phyloP scores from a whole-genome alignment of 225 moss, liverwort and hornwort species.

The Straminergon stramineum region DNA sequence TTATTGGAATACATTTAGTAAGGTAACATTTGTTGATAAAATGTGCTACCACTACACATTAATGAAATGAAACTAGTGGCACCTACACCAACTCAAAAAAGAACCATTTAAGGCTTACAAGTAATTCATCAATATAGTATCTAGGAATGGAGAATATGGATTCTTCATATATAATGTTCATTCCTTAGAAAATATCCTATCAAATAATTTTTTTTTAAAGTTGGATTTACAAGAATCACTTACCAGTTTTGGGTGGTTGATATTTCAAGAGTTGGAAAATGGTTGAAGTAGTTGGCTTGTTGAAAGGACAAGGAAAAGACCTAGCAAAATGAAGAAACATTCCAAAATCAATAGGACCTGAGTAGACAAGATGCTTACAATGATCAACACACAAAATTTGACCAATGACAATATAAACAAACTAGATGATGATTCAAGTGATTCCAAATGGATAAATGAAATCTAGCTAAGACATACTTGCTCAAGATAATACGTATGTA shows the following conservation, averaged over 20 bases:
- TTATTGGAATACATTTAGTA: fast-evolving
- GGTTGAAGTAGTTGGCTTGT: not conserved
- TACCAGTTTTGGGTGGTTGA: fast-evolving
- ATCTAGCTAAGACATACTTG: not conserved
- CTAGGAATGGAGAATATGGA: not conserved
- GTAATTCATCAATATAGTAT: too few species aligned
- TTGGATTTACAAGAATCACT: too few species aligned
- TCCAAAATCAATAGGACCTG: fast-evolving
- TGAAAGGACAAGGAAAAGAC: not conserved
- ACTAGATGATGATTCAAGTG: not conserved
- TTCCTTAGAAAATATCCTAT: too few species aligned
- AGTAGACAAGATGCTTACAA: not conserved
- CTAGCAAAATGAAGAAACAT: not conserved
- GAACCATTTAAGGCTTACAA: not conserved
- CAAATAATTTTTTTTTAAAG: too few species aligned
- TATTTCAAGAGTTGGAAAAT: not conserved
- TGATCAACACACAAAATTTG: not conserved
- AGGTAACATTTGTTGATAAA: too few species aligned
- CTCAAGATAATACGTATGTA: too few species aligned
- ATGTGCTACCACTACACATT: not conserved
- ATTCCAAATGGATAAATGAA: not conserved
- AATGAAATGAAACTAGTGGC: not conserved
- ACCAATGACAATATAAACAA: not conserved
- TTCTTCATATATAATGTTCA: too few species aligned
- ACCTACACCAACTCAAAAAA: not conserved